phyloP scores from a whole-genome alignment of 805 yeast species.

The Kluyveromyces nonfermentans region DNA sequence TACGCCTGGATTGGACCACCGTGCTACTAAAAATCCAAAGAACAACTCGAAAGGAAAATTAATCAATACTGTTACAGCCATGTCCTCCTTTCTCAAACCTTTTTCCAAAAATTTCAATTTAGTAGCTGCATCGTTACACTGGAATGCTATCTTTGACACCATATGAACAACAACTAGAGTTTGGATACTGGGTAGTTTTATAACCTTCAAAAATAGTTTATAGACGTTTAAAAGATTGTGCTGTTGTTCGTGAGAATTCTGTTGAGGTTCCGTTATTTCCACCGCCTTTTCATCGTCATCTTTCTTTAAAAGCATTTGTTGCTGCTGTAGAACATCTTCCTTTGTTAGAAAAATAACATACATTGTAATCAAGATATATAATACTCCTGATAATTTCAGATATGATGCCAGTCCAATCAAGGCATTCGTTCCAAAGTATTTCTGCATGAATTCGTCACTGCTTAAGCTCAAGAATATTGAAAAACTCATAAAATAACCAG shows the following conservation, averaged over 20 bases:
- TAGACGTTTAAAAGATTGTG: conserved; percentile 47
- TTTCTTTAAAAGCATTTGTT: conserved; percentile 5
- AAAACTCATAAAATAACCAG: conserved; percentile 86
- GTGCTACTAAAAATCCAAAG: conserved; percentile 92
- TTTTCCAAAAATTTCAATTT: conserved; percentile 82
- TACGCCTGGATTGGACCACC: conserved; percentile 44
- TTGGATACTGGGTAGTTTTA: conserved; percentile 61
- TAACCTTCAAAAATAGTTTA: conserved; percentile 55
- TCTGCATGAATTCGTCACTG: conserved; percentile 87
- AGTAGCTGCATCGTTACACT: conserved; percentile 93
- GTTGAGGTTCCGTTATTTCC: conserved; percentile 21
- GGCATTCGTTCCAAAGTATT: conserved; percentile 33
- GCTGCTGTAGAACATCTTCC: conserved; percentile 49
- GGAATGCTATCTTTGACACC: conserved; percentile 83
- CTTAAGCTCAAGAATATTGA: conserved; percentile 86
- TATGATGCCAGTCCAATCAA: conserved; percentile 50
- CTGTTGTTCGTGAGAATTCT: conserved; percentile 19
- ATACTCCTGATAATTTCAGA: conserved; percentile 66
- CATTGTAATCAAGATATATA: conserved; percentile 59
- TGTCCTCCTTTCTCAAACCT: conserved; percentile 87
- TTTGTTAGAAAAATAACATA: conserved; percentile 49
- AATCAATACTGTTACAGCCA: conserved; percentile 83
- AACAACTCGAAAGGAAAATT: conserved; percentile 94
- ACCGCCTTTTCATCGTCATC: conserved; percentile 13
- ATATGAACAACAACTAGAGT: conserved; percentile 66